Percentiles rank a stretch among this genome's conserved stretches.
phyloP scores from a whole-genome alignment of 1,139 yeast species.

The Nakaseomyces glabratus region DNA sequence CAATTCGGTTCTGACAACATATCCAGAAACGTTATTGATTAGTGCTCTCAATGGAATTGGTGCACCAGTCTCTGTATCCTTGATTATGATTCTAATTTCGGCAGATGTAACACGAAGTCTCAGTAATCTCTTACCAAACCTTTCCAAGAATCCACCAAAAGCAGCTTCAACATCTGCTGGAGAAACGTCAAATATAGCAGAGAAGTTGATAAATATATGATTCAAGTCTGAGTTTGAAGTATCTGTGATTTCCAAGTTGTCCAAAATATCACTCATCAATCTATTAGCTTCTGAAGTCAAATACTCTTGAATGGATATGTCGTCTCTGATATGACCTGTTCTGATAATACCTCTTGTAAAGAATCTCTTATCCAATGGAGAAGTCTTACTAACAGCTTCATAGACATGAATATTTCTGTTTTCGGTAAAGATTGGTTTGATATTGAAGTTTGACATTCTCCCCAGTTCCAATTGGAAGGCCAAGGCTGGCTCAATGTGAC shows the following conservation, averaged over 20 bases:
- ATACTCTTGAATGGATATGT: conserved; percentile 85
- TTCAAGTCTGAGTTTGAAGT: conserved; percentile 92
- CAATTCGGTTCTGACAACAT: conserved; percentile 89
- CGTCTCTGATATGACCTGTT: conserved; percentile 90
- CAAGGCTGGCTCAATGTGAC: conserved; percentile 96
- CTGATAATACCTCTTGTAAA: conserved; percentile 96
- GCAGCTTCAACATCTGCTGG: conserved; percentile 97
- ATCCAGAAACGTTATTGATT: conserved; percentile 92
- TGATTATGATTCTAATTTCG: conserved; percentile 90
- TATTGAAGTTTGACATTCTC: conserved; percentile 87
- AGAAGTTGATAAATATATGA: conserved; percentile 92
- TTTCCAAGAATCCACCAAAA: conserved; percentile 92
- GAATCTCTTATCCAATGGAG: conserved; percentile 88
- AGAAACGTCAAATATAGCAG: conserved; percentile 85
- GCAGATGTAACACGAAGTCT: conserved; percentile 95
- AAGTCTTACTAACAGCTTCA: conserved; percentile 90
- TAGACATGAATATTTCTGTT: conserved; percentile 96
- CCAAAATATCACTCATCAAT: conserved; percentile 89
- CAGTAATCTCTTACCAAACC: conserved; percentile 96
- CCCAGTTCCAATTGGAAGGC: conserved; percentile 96
- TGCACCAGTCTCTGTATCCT: conserved; percentile 76
- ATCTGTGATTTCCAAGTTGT: conserved; percentile 88
- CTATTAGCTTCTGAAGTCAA: conserved; percentile 93
- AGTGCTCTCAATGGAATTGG: conserved; percentile 95
- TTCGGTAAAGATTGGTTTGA: conserved; percentile 91